phyloP scores from a whole-genome alignment of 2,329 filamentous ascomycete species.

The Zarea fungicola region DNA sequence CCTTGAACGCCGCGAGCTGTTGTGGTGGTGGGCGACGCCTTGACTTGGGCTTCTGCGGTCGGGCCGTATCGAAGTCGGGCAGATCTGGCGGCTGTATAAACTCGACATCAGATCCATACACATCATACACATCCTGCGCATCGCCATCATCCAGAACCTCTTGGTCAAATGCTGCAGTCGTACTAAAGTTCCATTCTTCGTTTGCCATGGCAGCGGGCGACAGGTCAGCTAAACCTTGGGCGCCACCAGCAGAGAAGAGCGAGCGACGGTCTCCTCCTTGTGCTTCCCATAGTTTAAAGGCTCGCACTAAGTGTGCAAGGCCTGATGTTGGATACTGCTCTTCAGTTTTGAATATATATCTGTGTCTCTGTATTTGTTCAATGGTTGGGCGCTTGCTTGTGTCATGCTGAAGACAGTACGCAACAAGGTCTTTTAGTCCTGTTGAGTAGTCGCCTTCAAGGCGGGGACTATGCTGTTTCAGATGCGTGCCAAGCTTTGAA shows the following conservation, averaged over 20 bases:
- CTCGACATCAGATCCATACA: conserved; percentile 54
- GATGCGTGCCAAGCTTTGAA: conserved; percentile 48
- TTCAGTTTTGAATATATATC: conserved; percentile 60
- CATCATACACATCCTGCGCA: conserved; percentile 55
- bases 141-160: conserved; percentile 48
- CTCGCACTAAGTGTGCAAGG: conserved; percentile 61
- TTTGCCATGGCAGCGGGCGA: conserved; percentile 41
- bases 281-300: conserved; percentile 71
- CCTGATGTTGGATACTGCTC: conserved; percentile 58
- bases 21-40: conserved; percentile 54
- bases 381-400: conserved; percentile 65
- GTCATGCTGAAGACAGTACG: conserved; percentile 67
- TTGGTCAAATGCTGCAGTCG: conserved; percentile 59
- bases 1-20: conserved; percentile 51
- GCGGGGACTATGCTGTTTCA: conserved; percentile 59
- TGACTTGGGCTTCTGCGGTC: conserved; percentile 47
- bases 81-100: conserved; percentile 36
- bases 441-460: conserved; percentile 70
- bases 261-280: conserved; percentile 66
- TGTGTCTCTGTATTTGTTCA: conserved; percentile 63
- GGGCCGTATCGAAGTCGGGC: conserved; percentile 43
- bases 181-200: conserved; percentile 65
- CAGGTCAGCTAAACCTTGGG: conserved; percentile 45
- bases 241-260: conserved; percentile 55
- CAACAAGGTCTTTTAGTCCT: conserved; percentile 62